These are phyloP conservation scores for Golubevia pallescens DNA, from an alignment of 1,284 basidiomycete species.

Conservation along the genomic window DNA sequence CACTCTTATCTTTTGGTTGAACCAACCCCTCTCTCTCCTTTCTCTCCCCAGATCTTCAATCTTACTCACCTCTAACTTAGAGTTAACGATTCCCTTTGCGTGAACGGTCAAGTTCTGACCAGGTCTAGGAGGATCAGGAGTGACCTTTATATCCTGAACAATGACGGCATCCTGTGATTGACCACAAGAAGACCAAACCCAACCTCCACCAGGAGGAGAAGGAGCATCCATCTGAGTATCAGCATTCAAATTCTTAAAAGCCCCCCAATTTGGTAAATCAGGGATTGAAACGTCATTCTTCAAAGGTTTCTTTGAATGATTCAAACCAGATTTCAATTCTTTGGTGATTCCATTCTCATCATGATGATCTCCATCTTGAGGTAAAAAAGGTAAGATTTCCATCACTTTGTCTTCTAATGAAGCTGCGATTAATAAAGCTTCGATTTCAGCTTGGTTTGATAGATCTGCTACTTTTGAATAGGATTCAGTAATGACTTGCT, in stretches of 20 bases:
- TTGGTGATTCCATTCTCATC: no score
- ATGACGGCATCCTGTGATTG: constrained; percentile 29
- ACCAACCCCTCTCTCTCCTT: no score
- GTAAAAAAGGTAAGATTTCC: not conserved
- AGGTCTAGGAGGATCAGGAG: constrained; percentile 53
- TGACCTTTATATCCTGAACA: constrained; percentile 41
- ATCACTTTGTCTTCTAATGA: not conserved
- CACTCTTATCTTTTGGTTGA: no score
- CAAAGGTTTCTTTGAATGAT: not conserved
- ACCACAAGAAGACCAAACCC: constrained; percentile 55
- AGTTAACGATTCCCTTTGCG: constrained; percentile 39
- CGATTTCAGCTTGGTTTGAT: not conserved
- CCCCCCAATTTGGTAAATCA: not conserved
- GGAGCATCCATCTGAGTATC: no score
- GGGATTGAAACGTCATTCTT: not conserved
- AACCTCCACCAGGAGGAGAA: constrained; percentile 12
- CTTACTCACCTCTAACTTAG: constrained; percentile 46
- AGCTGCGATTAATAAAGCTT: not conserved
- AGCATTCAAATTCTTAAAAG: no score
- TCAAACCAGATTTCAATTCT: not conserved
- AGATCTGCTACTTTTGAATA: not conserved
- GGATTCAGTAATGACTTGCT: not conserved
- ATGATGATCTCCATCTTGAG: not conserved
- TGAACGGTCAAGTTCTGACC: constrained; percentile 56
- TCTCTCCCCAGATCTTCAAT: no score